Conservation (phyloP, 768 basidiomycete species). For the Leccinum obscurum region DNA sequence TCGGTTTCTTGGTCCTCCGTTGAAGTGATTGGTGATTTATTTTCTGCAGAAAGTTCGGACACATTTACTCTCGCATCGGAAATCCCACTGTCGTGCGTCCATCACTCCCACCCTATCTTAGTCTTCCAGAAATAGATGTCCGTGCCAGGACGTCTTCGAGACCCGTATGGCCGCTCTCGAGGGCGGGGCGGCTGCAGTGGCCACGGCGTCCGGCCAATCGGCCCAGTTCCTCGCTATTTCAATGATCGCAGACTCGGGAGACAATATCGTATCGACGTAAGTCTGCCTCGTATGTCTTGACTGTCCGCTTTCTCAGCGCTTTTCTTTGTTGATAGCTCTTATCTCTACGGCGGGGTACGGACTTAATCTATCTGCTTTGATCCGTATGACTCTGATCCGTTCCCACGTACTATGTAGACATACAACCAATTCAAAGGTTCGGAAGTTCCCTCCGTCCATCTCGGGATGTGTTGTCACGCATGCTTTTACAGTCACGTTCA, state of each 20-base stretch:
- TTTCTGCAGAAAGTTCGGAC: conserved; percentile 39
- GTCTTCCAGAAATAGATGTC: not conserved
- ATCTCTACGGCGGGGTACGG: conserved; percentile 60
- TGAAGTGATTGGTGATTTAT: not conserved
- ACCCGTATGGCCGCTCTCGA: conserved; percentile 64
- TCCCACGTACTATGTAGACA: conserved; percentile 38
- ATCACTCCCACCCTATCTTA: not conserved
- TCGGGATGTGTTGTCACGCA: not conserved
- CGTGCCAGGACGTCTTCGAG: conserved; percentile 60
- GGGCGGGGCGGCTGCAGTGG: conserved; percentile 59
- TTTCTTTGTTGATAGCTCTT: conserved; percentile 35
- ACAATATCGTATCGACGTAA: conserved; percentile 65
- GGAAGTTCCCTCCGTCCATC: not conserved
- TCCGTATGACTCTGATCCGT: not conserved
- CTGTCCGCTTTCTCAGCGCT: not conserved
- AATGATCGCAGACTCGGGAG: conserved; percentile 51
- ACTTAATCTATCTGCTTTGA: not conserved
- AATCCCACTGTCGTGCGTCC: conserved; percentile 56
- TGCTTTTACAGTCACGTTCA: conserved; percentile 44
- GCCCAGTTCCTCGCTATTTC: conserved; percentile 63
- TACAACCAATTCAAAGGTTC: conserved; percentile 66
- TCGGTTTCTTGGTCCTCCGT: not conserved
- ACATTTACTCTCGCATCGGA: conserved; percentile 56
- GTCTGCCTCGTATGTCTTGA: conserved; percentile 10
- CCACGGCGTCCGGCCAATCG: conserved; percentile 57